Evolutionary conservation across 495 filamentous ascomycete species (phyloP), one percentile per base, ranked within the genome.

Genomic region (Chaetomium tenue): DNA sequence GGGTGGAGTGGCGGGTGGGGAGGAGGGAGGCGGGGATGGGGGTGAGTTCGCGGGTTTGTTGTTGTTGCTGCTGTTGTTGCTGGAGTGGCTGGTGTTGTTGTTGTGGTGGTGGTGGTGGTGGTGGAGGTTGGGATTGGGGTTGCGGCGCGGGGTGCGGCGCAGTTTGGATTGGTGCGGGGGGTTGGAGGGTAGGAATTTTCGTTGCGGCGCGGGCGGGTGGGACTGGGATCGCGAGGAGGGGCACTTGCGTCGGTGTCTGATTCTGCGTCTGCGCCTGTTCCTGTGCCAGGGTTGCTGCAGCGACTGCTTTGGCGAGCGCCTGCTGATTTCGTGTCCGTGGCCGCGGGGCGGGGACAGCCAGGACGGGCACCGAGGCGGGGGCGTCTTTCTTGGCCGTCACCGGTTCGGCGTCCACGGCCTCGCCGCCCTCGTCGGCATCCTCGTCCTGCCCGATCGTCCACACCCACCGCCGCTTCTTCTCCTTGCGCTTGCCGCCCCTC

Each of bases 381-480:
- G 51, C 7, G 3, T 33, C 51, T 40, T 64, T 61, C 39, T 50
- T 39, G 47, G 65, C 71, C 3, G 70, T 63, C 44, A 67, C 72
- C 39, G 63, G 69, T 23, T 69, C 70, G n/a, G 71, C 70, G 23
- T n/a, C 16, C 2, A 30, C 13, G 56, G 25, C 9, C 66, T 15
- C 20, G 3, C 74, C 44, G 12, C 60, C 60, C 59, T 78, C 75
- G 50, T 79, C 74, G 54, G 63, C 74, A 52, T 84, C 73, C 58
- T 81, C 80, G 26, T 78, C 77, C 56, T 76, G 74, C 15, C 79
- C 79, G 46, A 83, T 81, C 20, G 80, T 83, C 81, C 81, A 82
- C 39, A 82, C 79, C 80, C 81, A 83, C 50, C 77, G 77, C 8
- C 81, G 71, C 72, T 77, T 82, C 73, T 81, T 82, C 48, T 82